Evolutionary conservation across 768 basidiomycete genomes (phyloP), one percentile per base, ranked within the genome.

Genomic region (Termitomyces sp.): DNA sequence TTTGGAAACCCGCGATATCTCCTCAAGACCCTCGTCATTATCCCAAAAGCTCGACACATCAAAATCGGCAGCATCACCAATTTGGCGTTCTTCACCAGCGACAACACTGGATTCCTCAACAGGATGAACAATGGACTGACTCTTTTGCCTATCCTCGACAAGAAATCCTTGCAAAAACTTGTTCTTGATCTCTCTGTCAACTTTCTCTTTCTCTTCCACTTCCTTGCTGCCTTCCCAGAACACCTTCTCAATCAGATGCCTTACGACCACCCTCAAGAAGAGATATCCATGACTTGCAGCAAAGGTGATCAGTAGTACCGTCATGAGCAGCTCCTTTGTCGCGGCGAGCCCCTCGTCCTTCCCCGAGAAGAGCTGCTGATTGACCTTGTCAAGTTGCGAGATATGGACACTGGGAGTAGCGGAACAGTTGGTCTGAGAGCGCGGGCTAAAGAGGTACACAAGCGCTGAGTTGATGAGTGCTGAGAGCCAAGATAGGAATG

Each of bases 381-480:
- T 70, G n/a, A 72, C 69, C 59, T 66, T 69, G 56, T 70, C 68
- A 37, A 73, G 68, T 38, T 69, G 59, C 32, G 66, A 64, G 29
- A 53, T 51, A 36, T 63, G 36, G 17, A 63, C 53, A 32, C 37
- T 55, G 2, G 65, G 60, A n/a, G 62, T 60, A 11, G 65, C 50
- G 48, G 59, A 64, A 57, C 64, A 73, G 46, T 63, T 58, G 36
- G n/a, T 64, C 42, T 65, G 64, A 31, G 61, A 64, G 56, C 60
- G 67, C 17, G 66, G 73, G 42, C 66, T 86, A 81, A 97, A 96
- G 66, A 97, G 86, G 77, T 93, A 95, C 54, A 96, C 89, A 57
- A 99, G 85, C 7, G 95, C 89, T 0, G 93, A 82, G 73, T 96
- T 97, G 34, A 89, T 93, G 36, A 98, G 77, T 0, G 94, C 88